phyloP scores from a whole-genome alignment of 352 stramenopile genomes.

The Phytophthora cajani region DNA sequence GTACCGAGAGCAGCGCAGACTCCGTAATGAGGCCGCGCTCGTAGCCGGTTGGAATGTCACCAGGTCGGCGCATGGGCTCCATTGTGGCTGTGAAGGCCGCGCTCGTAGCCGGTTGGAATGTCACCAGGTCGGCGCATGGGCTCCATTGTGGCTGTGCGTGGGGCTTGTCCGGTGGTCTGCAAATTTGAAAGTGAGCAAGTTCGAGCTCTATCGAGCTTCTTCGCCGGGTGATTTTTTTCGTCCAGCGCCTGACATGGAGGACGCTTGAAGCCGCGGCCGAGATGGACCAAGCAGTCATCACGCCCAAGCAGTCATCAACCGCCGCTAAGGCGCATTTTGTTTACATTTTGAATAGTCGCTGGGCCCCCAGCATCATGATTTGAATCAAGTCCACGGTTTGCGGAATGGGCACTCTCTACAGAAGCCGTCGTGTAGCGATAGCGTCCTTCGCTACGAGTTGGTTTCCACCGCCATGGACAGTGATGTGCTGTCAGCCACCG shows the following conservation, averaged over 20 bases:
- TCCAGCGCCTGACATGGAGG: background rate
- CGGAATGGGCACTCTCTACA: background rate
- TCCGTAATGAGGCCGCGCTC: constrained; percentile 20
- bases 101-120: constrained; percentile 19
- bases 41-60: constrained; percentile 19
- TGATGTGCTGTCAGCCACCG: background rate
- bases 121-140: constrained; percentile 29
- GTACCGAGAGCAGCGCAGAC: constrained; percentile 21
- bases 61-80: constrained; percentile 29
- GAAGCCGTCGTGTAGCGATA: background rate
- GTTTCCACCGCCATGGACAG: background rate
- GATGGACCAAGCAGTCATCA: constrained; percentile 34
- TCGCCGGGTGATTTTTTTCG: too few species aligned
- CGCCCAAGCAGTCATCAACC: constrained; percentile 11
- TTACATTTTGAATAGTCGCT: constrained; percentile 6
- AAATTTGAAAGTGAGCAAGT: constrained; percentile 21
- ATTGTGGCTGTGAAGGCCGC: background rate
- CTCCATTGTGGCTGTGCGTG: background rate
- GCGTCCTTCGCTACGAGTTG: background rate
- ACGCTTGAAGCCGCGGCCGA: constrained; percentile 21
- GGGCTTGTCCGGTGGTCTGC: background rate
- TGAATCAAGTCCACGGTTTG: background rate
- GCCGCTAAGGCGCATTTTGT: constrained; percentile 13
- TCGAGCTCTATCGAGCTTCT: background rate
- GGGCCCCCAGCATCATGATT: background rate